Percentiles rank a stretch among this genome's conserved stretches.
Conservation (phyloP, 139 green algal genomes). For the Chlorella sorokiniana region DNA sequence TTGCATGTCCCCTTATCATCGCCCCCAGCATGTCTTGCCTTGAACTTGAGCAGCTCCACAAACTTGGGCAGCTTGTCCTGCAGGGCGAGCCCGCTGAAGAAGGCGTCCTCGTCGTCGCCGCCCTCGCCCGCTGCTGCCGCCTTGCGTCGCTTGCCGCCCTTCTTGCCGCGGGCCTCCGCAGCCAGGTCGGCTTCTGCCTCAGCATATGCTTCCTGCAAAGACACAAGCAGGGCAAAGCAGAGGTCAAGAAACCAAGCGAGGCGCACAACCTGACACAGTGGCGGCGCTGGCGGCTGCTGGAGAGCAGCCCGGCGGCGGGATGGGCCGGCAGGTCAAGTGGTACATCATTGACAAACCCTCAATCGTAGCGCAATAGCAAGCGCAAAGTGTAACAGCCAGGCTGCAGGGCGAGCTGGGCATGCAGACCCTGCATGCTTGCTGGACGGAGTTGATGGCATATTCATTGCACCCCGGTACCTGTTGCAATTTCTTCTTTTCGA, state of each 20-base stretch:
- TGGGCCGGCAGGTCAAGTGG: no score
- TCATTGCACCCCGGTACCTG: neutral
- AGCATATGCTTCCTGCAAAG: conserved; percentile 50
- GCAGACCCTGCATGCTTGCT: neutral
- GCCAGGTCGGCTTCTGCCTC: conserved; percentile 68
- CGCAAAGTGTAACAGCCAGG: no score
- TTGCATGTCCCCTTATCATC: no score
- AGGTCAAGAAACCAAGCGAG: neutral
- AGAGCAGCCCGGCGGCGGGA: no score
- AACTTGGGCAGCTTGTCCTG: conserved; percentile 66
- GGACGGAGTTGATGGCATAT: neutral
- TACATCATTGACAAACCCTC: no score
- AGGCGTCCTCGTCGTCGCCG: conserved; percentile 51
- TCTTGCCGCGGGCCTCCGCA: conserved; percentile 15
- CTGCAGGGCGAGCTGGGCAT: no score
- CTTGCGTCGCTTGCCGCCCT: conserved; percentile 43
- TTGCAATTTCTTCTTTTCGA: conserved; percentile 56
- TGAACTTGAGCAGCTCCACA: conserved; percentile 86
- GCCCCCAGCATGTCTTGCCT: conserved; percentile 47
- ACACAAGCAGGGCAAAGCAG: neutral
- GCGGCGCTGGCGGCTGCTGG: no score
- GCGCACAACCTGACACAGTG: neutral
- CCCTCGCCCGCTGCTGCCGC: neutral
- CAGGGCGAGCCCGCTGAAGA: conserved; percentile 45
- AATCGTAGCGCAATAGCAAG: no score